Base-by-base conservation (phyloP, 1,284 basidiomycete genomes). In the Porogramme epimiltina region DNA sequence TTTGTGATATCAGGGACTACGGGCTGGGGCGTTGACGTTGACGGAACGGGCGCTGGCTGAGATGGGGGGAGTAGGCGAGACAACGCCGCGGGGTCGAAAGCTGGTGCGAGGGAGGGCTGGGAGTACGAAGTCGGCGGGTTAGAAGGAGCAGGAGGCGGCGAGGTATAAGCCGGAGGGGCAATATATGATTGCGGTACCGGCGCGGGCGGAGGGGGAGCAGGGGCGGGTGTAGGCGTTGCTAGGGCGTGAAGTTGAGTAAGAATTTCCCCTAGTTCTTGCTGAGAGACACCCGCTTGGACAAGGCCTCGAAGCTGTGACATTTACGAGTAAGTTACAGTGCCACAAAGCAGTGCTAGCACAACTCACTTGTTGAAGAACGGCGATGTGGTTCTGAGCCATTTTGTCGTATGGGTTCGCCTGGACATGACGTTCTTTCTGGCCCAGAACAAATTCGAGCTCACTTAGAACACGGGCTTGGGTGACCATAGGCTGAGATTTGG, bases 231-330 rank as follows among this genome's bases (percentile, higher is more conserved):
- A 53, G 75, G 69, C 45, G 82, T 79, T 23, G 84, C 78, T 18
- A 94, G 72, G 26, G 79, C 77, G 33, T 89, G 85, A 5, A 96
- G 70, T 65, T 94, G 91, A 28, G 73, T 70, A 0, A 93, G 77
- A 49, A 96, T 95, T 64, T 93, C 89, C 37, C 78, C 77, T 24
- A 95, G 75, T 65, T 95, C 90, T 23, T 84, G 82, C 61, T 89
- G 85, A 2, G 91, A 91, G 16, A 95, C 85, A 15, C 89, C 87
- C 2, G 84, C 80, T 63, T 90, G 85, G 1, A 94, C 88, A 28
- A 94, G 75, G 47, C 78, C 79, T 45, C 88, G 86, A 52, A 95
- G 73, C 90, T 95, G 38, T 36, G 55, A 60, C 42, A 38, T 47
- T 26, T 3, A 45, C 59, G 26, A 61, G 55, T 47, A 36, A 25